Percentiles rank a stretch among this genome's conserved stretches.
Evolutionary conservation across 108 stramenopile species (phyloP).

Genomic region (Seminavis robusta): DNA sequence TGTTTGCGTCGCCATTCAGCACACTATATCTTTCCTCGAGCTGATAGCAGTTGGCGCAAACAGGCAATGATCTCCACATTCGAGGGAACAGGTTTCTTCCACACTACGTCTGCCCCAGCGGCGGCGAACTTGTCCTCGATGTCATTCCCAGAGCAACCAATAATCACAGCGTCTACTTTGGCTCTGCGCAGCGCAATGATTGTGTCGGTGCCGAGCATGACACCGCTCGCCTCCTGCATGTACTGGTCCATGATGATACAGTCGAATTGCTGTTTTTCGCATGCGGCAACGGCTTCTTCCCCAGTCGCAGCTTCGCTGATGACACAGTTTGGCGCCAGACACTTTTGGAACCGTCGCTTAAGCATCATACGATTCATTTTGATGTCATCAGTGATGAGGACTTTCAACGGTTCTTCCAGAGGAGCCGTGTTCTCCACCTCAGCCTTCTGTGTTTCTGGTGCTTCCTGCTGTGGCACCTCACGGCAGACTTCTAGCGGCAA

Average conservation of each 20-base stretch:
- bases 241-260: constrained; percentile 69
- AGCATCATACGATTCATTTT: constrained; percentile 68
- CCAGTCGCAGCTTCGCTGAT: constrained; percentile 58
- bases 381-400: constrained; percentile 65
- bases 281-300: constrained; percentile 54
- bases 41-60: constrained; percentile 24
- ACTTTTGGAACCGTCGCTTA: constrained; percentile 39
- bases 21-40: too few relatives aligned
- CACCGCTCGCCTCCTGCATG: constrained; percentile 71
- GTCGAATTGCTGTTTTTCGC: constrained; percentile 46
- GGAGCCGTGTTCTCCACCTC: constrained; percentile 9
- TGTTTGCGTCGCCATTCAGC: too few relatives aligned
- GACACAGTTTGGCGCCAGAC: constrained; percentile 55
- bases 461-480: background rate
- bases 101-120: constrained; percentile 58
- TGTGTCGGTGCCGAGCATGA: constrained; percentile 69
- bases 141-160: constrained; percentile 73
- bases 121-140: constrained; percentile 51
- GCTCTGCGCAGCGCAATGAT: constrained; percentile 62
- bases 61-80: constrained; percentile 47
- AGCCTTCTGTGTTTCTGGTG: background rate
- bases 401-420: constrained; percentile 35
- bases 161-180: constrained; percentile 48
- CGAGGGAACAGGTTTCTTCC: constrained; percentile 64
- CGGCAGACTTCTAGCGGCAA: constrained; percentile 46